These are phyloP conservation scores for Pseudomassariella vexata DNA, from an alignment of 2,329 filamentous ascomycete species.

Conservation along the genomic window DNA sequence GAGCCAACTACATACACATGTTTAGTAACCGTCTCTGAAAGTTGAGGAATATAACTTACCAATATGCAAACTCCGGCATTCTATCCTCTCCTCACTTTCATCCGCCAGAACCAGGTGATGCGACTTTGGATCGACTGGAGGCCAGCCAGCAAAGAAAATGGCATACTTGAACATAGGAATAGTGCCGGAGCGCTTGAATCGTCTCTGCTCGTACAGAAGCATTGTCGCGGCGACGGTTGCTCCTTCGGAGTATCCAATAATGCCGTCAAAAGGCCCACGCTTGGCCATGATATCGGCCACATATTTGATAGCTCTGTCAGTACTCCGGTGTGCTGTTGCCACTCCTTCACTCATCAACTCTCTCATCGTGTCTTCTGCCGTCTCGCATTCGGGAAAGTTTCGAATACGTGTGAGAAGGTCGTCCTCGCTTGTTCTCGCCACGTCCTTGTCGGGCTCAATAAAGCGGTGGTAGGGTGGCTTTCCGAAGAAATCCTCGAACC, in stretches of 20 bases:
- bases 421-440: not conserved
- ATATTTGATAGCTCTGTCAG: not conserved
- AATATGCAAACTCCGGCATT: conserved; percentile 29
- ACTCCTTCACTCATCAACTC: not conserved
- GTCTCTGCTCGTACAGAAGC: conserved; percentile 9
- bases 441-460: not conserved
- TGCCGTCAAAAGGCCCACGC: conserved; percentile 20
- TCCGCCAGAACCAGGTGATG: conserved; percentile 23
- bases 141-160: conserved; percentile 41
- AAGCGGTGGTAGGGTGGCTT: not conserved
- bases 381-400: not conserved
- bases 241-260: conserved; percentile 26
- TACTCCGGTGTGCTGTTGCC: not conserved
- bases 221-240: conserved; percentile 24
- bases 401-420: not conserved
- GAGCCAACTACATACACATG: conserved; percentile 33
- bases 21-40: no score
- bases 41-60: no score
- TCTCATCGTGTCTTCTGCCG: not conserved
- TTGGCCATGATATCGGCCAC: not conserved
- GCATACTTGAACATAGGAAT: conserved; percentile 22
- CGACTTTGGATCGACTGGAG: conserved; percentile 28
- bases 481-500: not conserved
- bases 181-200: not conserved
- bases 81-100: conserved; percentile 21